phyloP scores from a whole-genome alignment of 1,139 yeast genomes.

The Saccharomyces pastorianus region DNA sequence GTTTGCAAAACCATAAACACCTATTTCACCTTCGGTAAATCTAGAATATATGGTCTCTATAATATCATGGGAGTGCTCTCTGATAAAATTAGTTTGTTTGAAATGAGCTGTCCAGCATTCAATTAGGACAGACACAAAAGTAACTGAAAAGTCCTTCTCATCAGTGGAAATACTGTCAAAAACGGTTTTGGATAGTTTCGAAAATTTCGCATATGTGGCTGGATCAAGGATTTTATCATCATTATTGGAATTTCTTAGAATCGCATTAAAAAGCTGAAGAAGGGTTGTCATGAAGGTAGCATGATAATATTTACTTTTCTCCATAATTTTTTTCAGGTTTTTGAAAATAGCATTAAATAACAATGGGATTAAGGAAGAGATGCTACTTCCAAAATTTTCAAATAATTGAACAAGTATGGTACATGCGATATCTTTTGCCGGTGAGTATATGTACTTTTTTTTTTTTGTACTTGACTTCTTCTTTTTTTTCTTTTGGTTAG shows the following conservation, averaged over 20 bases:
- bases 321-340: constrained; percentile 28
- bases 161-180: constrained; percentile 18
- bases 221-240: constrained; percentile 11
- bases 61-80: constrained; percentile 16
- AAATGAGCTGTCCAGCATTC: constrained; percentile 20
- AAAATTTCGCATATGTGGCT: constrained; percentile 17
- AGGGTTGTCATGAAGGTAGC: constrained; percentile 24
- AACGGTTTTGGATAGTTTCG: constrained; percentile 20
- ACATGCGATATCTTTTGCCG: constrained; percentile 23
- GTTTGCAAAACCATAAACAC: constrained; percentile 26
- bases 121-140: constrained; percentile 20
- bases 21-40: constrained; percentile 22
- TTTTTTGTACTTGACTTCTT: constrained; percentile 15
- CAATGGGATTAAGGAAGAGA: constrained; percentile 31
- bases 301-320: constrained; percentile 24
- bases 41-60: constrained; percentile 14
- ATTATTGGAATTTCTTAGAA: constrained; percentile 16
- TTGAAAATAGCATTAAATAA: constrained; percentile 27
- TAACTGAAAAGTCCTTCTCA: constrained; percentile 21
- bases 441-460: constrained; percentile 17
- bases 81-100: constrained; percentile 18
- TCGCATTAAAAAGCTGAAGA: constrained; percentile 21
- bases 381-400: constrained; percentile 29
- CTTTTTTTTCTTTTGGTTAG: constrained; percentile 13
- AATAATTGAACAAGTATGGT: constrained; percentile 23